Evolutionary conservation across 169 alveolate species (phyloP), one percentile per base, ranked within the genome.

Genomic region (Eimeria sp.): DNA sequence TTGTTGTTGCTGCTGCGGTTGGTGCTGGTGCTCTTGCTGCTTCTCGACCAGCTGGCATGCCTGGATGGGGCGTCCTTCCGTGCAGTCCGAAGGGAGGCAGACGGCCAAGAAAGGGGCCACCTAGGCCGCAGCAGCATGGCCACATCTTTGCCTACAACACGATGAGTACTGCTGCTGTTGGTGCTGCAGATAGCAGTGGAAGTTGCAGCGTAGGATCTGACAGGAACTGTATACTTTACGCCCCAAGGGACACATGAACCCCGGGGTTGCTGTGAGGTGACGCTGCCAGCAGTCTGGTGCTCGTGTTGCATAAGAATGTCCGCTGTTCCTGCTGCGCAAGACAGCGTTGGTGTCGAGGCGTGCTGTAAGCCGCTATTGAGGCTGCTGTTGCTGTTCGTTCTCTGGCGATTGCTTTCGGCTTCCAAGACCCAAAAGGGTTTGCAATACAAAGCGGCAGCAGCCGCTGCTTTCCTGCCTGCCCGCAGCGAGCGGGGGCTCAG

Each of bases 41-140:
- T 83, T 34, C 91, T 51, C 58, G 76, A 34, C 58, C 91, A 34
- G 10, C 30, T 7, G 54, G 43, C 34, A 51, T 54, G 40, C 22
- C 76, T 57, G 57, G 75, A 58, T 51, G 91, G 40, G 34, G 30
- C 34, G 43, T 30, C 14, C 58, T 83, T 83, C 75, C 67, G 54
- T 57, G 91, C 72, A 54, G 51, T 20, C 57, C 91, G 30, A 6
- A 83, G 76, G 73, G 91, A 83, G 16, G 91, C 72, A 57, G 91
- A 83, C 22, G 91, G 91, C 91, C 91, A 83, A 27, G 72, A 57
- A 13, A 83, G 91, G 67, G 91, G 91, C 91, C 91, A 83, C 30
- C 91, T 51, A 51, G 91, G 91, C 76, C 72, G 91, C 91, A 83
- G 91, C 91, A 83, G 91, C 76, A 83, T 16, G 40, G 91, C 73